phyloP scores from a whole-genome alignment of 208 protist genomes.

The Angomonas deanei region DNA sequence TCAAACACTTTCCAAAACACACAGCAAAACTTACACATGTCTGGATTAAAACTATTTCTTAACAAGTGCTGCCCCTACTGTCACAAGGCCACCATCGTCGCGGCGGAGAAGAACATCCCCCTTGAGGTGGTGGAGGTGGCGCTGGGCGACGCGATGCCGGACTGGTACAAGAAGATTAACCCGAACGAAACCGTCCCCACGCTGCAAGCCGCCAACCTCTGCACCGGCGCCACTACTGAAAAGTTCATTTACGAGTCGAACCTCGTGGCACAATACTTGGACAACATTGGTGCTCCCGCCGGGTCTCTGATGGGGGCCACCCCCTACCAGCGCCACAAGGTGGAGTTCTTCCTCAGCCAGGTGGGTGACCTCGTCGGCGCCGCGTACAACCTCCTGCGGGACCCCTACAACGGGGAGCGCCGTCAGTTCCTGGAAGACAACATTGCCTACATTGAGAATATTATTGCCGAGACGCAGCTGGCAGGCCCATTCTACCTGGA shows the following conservation, averaged over 20 bases:
- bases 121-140: conserved; percentile 46
- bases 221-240: conserved; percentile 3
- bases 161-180: conserved; percentile 80
- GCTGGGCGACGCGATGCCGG: conserved; percentile 41
- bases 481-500: conserved; percentile 62
- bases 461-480: conserved; percentile 45
- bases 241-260: conserved; percentile 56
- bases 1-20: too few relatives aligned
- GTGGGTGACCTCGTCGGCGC: conserved; percentile 45
- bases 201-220: conserved; percentile 37
- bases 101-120: conserved; percentile 36
- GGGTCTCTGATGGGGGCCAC: conserved; percentile 37
- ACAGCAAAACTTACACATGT: too few relatives aligned
- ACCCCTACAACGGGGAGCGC: conserved; percentile 57
- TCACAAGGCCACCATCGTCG: conserved; percentile 55
- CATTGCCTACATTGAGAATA: conserved; percentile 56
- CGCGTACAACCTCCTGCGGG: conserved; percentile 34
- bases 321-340: conserved; percentile 43
- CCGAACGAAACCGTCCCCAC: conserved; percentile 65
- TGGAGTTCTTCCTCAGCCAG: conserved; percentile 76
- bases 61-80: conserved; percentile 53
- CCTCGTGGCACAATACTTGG: conserved; percentile 68
- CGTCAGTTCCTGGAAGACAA: conserved; percentile 42
- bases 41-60: conserved; percentile 44
- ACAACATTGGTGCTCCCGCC: conserved; percentile 22